Evolutionary conservation across 1,284 basidiomycete genomes (phyloP).

Genomic region (Trametes pubescens): DNA sequence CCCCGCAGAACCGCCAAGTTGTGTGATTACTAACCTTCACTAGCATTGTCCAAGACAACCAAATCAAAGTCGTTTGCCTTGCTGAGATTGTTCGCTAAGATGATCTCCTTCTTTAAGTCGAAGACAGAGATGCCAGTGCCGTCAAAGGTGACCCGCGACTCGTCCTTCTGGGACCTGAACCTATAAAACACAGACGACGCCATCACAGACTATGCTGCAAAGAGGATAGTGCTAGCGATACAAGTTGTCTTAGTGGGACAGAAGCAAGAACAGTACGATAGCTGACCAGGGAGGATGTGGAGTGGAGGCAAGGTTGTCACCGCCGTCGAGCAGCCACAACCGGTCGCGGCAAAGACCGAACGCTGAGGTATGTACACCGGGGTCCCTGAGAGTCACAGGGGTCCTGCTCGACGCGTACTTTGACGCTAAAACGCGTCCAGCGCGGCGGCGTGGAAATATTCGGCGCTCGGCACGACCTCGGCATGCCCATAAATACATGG

Average conservation of each 20-base stretch:
- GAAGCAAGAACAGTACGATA: background rate
- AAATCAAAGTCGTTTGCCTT: slow-evolving; percentile 99
- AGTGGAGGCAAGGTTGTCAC: slow-evolving; percentile 1
- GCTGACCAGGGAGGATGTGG: slow-evolving; percentile 1
- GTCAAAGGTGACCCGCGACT: slow-evolving; percentile 96
- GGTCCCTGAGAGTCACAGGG: slow-evolving; percentile 2
- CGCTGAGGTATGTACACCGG: background rate
- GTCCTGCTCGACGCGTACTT: slow-evolving; percentile 4
- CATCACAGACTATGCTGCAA: slow-evolving; percentile 54
- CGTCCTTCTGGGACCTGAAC: slow-evolving; percentile 95
- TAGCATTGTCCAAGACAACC: slow-evolving; percentile 84
- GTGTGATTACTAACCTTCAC: slow-evolving; percentile 74
- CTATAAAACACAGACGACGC: slow-evolving; percentile 97
- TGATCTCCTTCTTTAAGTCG: slow-evolving; percentile 99
- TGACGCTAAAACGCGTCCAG: slow-evolving; percentile 15
- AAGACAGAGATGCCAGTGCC: slow-evolving; percentile 99
- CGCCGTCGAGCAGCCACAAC: slow-evolving; percentile 4
- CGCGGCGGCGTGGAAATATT: background rate
- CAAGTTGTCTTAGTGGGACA: background rate
- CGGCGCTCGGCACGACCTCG: background rate
- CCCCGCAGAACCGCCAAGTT: background rate
- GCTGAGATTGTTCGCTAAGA: slow-evolving; percentile 93
- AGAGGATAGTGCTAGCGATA: slow-evolving; percentile 24
- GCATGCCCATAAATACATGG: background rate
- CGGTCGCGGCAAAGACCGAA: background rate